Conservation (phyloP, 2,329 filamentous ascomycete species). For the Fusarium coffeatum region DNA sequence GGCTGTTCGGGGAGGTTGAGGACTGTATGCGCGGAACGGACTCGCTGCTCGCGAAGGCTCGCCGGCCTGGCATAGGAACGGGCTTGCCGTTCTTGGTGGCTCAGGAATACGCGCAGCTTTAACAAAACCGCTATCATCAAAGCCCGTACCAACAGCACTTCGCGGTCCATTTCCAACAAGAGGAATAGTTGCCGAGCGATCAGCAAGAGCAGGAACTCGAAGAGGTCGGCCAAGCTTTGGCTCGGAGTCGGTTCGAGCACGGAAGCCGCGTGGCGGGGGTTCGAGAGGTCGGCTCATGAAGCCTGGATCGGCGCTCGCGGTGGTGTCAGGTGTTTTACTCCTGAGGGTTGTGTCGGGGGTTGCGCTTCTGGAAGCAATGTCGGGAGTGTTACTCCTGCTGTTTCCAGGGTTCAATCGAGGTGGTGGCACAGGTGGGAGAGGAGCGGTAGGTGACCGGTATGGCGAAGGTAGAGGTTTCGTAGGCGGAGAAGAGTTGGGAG, state of each 20-base stretch:
- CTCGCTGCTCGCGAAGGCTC: neutral
- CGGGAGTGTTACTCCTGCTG: conserved; percentile 1
- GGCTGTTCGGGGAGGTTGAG: neutral
- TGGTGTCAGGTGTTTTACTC: conserved; percentile 14
- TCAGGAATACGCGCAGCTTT: conserved; percentile 32
- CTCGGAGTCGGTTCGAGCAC: conserved; percentile 44
- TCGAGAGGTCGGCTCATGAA: conserved; percentile 42
- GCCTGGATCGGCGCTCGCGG: conserved; percentile 18
- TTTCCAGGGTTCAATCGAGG: conserved; percentile 23
- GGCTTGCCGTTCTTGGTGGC: conserved; percentile 42
- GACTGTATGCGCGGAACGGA: neutral
- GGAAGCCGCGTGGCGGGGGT: conserved; percentile 46
- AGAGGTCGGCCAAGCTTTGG: conserved; percentile 43
- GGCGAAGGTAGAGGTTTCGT: conserved; percentile 30
- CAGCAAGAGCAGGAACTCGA: conserved; percentile 37
- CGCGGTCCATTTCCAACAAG: conserved; percentile 18
- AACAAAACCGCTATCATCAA: conserved; percentile 40
- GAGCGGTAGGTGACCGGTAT: conserved; percentile 23
- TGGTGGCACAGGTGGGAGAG: conserved; percentile 32
- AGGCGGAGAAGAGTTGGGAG: conserved; percentile 25
- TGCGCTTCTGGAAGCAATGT: neutral
- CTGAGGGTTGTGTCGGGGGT: neutral
- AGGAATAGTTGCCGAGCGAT: conserved; percentile 26
- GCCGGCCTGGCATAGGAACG: conserved; percentile 27
- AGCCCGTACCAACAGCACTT: conserved; percentile 42